Conservation (phyloP, 257 asterid genomes). For the Solanum ossicruentum region DNA sequence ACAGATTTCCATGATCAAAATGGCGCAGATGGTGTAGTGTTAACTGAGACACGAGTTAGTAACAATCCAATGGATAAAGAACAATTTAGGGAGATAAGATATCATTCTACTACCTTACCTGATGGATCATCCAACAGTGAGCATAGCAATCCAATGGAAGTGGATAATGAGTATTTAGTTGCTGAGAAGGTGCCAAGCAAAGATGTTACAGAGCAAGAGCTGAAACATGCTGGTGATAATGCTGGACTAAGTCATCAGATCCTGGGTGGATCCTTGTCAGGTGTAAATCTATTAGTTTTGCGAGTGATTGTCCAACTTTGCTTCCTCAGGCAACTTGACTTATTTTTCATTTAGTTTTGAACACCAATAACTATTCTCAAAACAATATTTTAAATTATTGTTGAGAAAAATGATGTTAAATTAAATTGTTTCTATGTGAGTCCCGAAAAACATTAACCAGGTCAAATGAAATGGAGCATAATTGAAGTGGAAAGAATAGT, state of each 20-base stretch:
- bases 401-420: neutral
- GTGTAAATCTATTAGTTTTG: conserved; percentile 17
- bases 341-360: neutral
- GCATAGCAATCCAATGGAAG: conserved; percentile 3
- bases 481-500: neutral
- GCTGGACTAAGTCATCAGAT: conserved; percentile 5
- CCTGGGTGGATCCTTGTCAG: conserved; percentile 25
- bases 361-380: neutral
- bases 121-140: conserved; percentile 12
- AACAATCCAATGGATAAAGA: conserved; percentile 2
- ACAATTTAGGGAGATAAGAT: conserved; percentile 8
- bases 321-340: neutral
- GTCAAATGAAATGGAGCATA: neutral
- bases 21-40: conserved; percentile 2
- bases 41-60: neutral
- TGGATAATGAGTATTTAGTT: conserved; percentile 5
- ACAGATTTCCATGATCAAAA: conserved; percentile 10
- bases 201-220: conserved; percentile 12
- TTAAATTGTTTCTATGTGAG: neutral
- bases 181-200: conserved; percentile 10
- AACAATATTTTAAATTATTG: neutral
- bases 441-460: neutral
- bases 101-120: conserved; percentile 1
- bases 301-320: neutral
- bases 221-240: conserved; percentile 5